Evolutionary conservation across 441 rosid genomes (phyloP).

Genomic region (Adansonia grandidieri): DNA sequence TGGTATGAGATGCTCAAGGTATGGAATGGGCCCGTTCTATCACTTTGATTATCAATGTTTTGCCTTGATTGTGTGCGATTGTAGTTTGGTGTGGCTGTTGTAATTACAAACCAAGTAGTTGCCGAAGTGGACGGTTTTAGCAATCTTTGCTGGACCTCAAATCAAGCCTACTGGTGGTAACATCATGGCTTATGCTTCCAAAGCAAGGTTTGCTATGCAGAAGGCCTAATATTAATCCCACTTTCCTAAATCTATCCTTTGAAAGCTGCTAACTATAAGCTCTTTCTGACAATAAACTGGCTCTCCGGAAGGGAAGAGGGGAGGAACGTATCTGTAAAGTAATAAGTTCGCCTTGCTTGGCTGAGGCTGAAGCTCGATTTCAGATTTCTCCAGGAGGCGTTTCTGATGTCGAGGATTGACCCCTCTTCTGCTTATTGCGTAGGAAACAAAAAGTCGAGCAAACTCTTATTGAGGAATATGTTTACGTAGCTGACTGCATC

Average conservation of each 20-base stretch:
- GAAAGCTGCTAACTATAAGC: neutral
- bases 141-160: conserved; percentile 95
- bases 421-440: neutral
- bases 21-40: neutral
- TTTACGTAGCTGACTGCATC: neutral
- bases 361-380: conserved; percentile 93
- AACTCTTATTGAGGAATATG: neutral
- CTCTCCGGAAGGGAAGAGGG: conserved; percentile 89
- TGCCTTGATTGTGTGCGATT: conserved; percentile 13
- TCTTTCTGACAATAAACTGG: conserved; percentile 55
- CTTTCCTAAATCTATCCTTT: neutral
- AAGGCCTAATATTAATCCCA: neutral
- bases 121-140: conserved; percentile 98
- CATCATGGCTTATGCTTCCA: conserved; percentile 98
- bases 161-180: conserved; percentile 94
- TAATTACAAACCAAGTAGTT: conserved; percentile 93
- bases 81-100: conserved; percentile 94
- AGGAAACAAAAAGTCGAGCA: neutral
- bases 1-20: neutral
- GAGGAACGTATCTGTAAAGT: conserved; percentile 97
- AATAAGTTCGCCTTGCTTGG: conserved; percentile 93
- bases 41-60: neutral
- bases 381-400: conserved; percentile 89
- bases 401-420: conserved; percentile 36
- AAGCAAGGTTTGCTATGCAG: conserved; percentile 63